A percentile compares a stretch with the other conserved stretches of the same genome.
These are phyloP conservation scores for Musa beccarii DNA, from an alignment of 176 grass and related monocot species.

Conservation along the genomic window DNA sequence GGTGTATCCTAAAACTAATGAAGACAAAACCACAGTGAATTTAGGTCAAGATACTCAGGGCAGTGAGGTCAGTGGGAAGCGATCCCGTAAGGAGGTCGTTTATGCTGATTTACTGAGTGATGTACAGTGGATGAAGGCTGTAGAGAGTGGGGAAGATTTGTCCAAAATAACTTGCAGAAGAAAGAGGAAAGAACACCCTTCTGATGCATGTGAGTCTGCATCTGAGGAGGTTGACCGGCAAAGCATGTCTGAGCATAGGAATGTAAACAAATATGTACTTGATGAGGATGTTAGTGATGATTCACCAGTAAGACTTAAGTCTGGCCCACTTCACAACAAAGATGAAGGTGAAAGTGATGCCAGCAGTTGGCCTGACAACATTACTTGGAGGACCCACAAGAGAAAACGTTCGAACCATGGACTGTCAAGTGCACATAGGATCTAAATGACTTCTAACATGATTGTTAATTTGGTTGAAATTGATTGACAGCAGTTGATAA, in stretches of 20 bases:
- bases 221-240: constrained; percentile 22
- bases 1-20: constrained; percentile 51
- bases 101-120: constrained; percentile 78
- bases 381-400: constrained; percentile 72
- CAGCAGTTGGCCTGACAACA: constrained; percentile 43
- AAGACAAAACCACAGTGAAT: constrained; percentile 31
- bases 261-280: constrained; percentile 21
- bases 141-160: constrained; percentile 60
- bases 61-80: constrained; percentile 45
- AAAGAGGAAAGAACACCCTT: constrained; percentile 38
- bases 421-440: constrained; percentile 32
- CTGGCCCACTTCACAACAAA: constrained; percentile 2
- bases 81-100: constrained; percentile 84
- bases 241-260: constrained; percentile 28
- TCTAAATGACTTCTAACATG: constrained; percentile 6
- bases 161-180: constrained; percentile 52
- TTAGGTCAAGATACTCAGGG: constrained; percentile 27
- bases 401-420: constrained; percentile 72
- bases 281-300: constrained; percentile 29
- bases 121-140: constrained; percentile 80
- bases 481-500: background rate
- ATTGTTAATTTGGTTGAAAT: background rate
- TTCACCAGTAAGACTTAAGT: background rate
- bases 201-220: constrained; percentile 31
- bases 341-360: constrained; percentile 26